Base-by-base conservation (phyloP, 73 alveolate genomes). In the Paramecium primaurelia region DNA sequence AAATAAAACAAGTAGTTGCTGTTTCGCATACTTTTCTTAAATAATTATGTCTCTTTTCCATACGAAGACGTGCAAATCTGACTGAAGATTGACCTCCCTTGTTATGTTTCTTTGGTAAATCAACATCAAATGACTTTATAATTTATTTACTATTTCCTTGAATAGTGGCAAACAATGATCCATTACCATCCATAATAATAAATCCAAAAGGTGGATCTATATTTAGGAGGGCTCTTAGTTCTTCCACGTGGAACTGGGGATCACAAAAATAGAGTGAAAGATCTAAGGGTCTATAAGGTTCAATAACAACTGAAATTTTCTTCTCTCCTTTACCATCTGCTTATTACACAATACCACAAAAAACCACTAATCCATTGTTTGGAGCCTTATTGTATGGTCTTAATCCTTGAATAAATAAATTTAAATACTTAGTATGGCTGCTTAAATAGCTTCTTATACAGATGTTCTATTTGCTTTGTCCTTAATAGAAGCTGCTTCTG, bases 171-270 rank as follows among this genome's bases (percentile, higher is more conserved):
- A 93, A 98, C 44, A 98, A 96, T 40, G 98, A 93, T 28, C 99
- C 99, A 77, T 95, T 95, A 92, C 99, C 99, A 95, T 98, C 99
- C 97, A 98, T 98, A 58, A 98, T 93, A 92, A 98, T 93, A 93
- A 98, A 98, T 58, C 99, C 99, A 88, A 97, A 97, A 68, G 95
- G 97, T 54, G 97, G 98, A 92, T 97, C 98, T 86, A 95, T 97
- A 44, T 95, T 97, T 47, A 96, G 77, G 20, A 96, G 93, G 58
- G 92, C 80, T 47, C 94, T 83, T 9, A 89, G 68, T 89, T 89
- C 94, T 22, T 89, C 94, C 28, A 89, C 94, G 95, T 96, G 98
- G 93, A 98, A 98, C 58, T 94, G 95, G 87, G 96, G 97, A 92
- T 98, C 99, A 88, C 99, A 98, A 87, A 95, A 92, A 94, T 97